A percentile compares a stretch with the other conserved stretches of the same genome.
Conservation (phyloP, 768 basidiomycete genomes). For the Trametes maxima region DNA sequence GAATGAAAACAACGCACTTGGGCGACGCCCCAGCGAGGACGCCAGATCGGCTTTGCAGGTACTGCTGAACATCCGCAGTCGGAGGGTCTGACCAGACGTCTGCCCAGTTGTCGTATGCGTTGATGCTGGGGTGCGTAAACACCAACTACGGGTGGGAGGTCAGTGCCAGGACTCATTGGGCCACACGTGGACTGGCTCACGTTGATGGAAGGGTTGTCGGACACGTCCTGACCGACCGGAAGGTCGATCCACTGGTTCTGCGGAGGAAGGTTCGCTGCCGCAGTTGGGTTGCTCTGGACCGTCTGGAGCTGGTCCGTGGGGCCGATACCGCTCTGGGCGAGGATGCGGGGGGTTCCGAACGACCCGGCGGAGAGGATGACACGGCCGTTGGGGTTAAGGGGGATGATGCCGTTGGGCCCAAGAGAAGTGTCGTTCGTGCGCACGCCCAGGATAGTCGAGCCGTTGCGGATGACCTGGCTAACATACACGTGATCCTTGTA, state of each 20-base stretch:
- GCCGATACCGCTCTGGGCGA: constrained; percentile 65
- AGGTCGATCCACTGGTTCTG: constrained; percentile 55
- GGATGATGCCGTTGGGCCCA: constrained; percentile 56
- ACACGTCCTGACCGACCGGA: constrained; percentile 58
- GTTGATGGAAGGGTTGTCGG: constrained; percentile 67
- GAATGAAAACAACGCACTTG: constrained; percentile 35
- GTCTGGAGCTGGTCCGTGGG: constrained; percentile 57
- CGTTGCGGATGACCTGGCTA: constrained; percentile 57
- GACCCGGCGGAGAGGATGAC: constrained; percentile 62
- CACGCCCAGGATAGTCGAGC: constrained; percentile 57
- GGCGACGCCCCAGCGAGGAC: constrained; percentile 61
- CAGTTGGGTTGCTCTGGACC: constrained; percentile 49
- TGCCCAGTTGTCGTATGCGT: constrained; percentile 70
- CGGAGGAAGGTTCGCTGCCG: constrained; percentile 51
- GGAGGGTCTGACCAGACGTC: constrained; percentile 56
- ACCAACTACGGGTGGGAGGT: constrained; percentile 43
- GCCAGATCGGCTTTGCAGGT: constrained; percentile 52
- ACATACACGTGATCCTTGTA: constrained; percentile 53
- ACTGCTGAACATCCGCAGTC: constrained; percentile 57
- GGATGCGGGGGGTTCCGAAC: constrained; percentile 56
- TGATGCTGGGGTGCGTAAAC: constrained; percentile 63
- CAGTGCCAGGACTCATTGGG: not conserved
- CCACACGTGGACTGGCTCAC: constrained; percentile 33
- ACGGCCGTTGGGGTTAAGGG: constrained; percentile 56
- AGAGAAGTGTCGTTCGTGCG: constrained; percentile 60